Conservation (phyloP, 768 basidiomycete genomes). For the Podaxis rugospora region DNA sequence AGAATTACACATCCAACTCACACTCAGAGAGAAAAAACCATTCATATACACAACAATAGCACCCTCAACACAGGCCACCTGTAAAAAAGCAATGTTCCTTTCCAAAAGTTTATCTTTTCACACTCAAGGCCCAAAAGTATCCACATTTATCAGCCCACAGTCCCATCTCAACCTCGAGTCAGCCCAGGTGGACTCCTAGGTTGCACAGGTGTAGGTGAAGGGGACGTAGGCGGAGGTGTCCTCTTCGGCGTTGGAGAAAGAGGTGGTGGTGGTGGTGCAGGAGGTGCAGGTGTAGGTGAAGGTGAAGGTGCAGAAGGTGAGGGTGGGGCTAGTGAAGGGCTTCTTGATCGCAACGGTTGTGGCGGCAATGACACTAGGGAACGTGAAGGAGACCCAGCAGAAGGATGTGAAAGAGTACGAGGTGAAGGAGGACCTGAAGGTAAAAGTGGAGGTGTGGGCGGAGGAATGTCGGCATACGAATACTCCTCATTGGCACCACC, state of each 20-base stretch:
- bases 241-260: background rate
- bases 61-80: too few species aligned
- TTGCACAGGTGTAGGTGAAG: background rate
- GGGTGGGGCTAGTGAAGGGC: background rate
- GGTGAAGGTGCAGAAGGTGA: background rate
- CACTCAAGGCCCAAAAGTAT: background rate
- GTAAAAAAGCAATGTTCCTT: too few species aligned
- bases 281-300: too few species aligned
- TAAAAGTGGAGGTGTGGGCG: background rate
- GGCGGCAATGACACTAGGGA: background rate
- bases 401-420: background rate
- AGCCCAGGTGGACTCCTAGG: background rate
- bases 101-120: background rate
- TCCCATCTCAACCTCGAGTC: background rate
- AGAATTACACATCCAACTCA: too few species aligned
- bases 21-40: too few species aligned
- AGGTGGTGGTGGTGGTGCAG: background rate
- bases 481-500: background rate
- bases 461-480: conserved; percentile 5
- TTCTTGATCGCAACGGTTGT: background rate
- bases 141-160: too few species aligned
- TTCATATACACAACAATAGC: too few species aligned
- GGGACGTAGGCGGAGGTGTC: background rate
- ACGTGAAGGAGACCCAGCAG: too few species aligned
- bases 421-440: background rate